Evolutionary conservation across 108 stramenopile species (phyloP).

Genomic region (Pseudonitzschia delicatissima): DNA sequence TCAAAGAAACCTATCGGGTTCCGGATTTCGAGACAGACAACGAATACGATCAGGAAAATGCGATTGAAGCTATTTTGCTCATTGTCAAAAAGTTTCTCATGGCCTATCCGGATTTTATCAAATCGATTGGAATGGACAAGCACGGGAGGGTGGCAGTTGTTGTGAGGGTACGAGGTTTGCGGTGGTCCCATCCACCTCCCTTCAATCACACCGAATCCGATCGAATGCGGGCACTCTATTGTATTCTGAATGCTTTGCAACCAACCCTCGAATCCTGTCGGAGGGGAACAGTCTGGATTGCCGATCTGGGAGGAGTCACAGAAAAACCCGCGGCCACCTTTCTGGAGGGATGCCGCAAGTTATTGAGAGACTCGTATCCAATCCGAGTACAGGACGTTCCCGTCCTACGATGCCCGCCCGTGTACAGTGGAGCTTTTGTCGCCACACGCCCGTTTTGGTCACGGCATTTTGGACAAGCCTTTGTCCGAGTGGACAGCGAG

Average conservation of each 20-base stretch:
- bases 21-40: not conserved
- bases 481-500: conserved; percentile 10
- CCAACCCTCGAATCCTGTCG: conserved; percentile 16
- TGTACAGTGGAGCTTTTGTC: not conserved
- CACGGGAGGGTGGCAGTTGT: not conserved
- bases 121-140: conserved; percentile 13
- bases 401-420: conserved; percentile 5
- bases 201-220: not conserved
- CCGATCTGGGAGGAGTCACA: conserved; percentile 6
- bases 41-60: not conserved
- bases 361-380: conserved; percentile 24
- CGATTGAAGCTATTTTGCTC: not conserved
- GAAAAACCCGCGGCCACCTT: not conserved
- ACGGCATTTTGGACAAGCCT: conserved; percentile 3
- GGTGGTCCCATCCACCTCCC: conserved; percentile 1
- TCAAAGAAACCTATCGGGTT: not conserved
- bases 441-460: conserved; percentile 11
- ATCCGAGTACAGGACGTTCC: conserved; percentile 20
- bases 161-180: conserved; percentile 11
- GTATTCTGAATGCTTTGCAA: conserved; percentile 11
- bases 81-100: not conserved
- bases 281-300: conserved; percentile 24
- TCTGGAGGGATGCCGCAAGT: not conserved
- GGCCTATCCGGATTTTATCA: conserved; percentile 18
- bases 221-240: conserved; percentile 18